These are phyloP conservation scores for Cucumis cinereus DNA, from an alignment of 306 rosid species.

Conservation along the genomic window DNA sequence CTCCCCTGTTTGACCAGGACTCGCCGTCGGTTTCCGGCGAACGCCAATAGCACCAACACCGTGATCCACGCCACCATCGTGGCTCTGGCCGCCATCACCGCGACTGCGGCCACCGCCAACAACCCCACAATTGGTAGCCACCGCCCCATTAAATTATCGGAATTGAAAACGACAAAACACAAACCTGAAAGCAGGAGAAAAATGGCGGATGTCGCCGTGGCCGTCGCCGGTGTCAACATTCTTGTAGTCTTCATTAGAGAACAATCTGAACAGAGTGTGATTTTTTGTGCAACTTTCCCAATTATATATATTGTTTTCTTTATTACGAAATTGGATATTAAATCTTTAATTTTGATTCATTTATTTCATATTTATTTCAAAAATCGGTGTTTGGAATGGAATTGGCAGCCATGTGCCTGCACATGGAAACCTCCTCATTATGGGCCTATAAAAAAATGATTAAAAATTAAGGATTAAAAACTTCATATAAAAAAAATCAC, in stretches of 20 bases:
- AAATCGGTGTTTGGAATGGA: constrained; percentile 9
- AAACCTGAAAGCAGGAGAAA: background rate
- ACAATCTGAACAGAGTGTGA: background rate
- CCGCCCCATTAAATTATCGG: background rate
- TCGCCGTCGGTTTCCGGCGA: constrained; percentile 44
- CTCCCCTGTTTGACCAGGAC: constrained; percentile 37
- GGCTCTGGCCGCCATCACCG: constrained; percentile 30
- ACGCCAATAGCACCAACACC: constrained; percentile 41
- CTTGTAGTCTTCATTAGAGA: background rate
- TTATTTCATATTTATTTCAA: background rate
- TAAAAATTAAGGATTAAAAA: no score
- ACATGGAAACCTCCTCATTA: constrained; percentile 29
- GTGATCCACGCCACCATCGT: constrained; percentile 52
- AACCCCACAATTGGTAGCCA: constrained; percentile 12
- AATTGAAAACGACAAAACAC: background rate
- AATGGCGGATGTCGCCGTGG: background rate
- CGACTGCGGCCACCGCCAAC: background rate
- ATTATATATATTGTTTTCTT: background rate
- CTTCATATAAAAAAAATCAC: no score
- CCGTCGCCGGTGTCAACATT: background rate
- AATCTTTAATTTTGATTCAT: background rate
- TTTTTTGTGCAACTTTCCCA: background rate
- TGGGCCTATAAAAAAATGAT: no score
- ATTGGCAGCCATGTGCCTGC: constrained; percentile 35
- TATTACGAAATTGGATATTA: background rate